phyloP scores from a whole-genome alignment of 345 rosid genomes.

The Draba incana region DNA sequence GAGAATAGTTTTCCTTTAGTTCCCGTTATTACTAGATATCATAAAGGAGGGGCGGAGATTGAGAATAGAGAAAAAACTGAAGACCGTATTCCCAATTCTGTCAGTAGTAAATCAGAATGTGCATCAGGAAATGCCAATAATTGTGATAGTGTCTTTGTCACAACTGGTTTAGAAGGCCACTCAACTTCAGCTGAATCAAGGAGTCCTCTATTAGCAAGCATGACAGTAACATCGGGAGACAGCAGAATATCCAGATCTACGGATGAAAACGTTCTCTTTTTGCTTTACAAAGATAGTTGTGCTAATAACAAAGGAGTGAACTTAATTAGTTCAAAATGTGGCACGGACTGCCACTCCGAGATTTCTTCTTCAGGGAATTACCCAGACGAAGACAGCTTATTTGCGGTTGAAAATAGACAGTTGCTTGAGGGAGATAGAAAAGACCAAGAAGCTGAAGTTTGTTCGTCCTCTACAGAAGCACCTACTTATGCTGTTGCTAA shows the following conservation, averaged over 20 bases:
- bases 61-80: slow-evolving; percentile 38
- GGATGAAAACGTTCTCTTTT: slow-evolving; percentile 49
- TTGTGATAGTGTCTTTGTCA: slow-evolving; percentile 32
- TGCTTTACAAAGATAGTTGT: slow-evolving; percentile 43
- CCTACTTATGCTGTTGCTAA: slow-evolving; percentile 52
- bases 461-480: slow-evolving; percentile 39
- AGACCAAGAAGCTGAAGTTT: slow-evolving; percentile 35
- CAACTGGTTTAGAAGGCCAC: slow-evolving; percentile 32
- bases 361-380: slow-evolving; percentile 40
- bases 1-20: slow-evolving; percentile 22
- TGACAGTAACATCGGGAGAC: slow-evolving; percentile 14
- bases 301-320: slow-evolving; percentile 38
- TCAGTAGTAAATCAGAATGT: slow-evolving; percentile 24
- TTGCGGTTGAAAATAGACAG: slow-evolving; percentile 22
- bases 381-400: slow-evolving; percentile 31
- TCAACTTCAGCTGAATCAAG: slow-evolving; percentile 37
- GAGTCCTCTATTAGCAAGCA: slow-evolving; percentile 36
- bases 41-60: slow-evolving; percentile 24
- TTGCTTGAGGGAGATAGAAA: slow-evolving; percentile 39
- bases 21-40: slow-evolving; percentile 42
- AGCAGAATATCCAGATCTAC: slow-evolving; percentile 41
- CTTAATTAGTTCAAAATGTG: slow-evolving; percentile 41
- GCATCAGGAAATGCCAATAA: slow-evolving; percentile 37
- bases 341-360: slow-evolving; percentile 43
- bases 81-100: slow-evolving; percentile 28